Base-by-base conservation (phyloP, 1,284 basidiomycete species). In the Ustilago curta region DNA sequence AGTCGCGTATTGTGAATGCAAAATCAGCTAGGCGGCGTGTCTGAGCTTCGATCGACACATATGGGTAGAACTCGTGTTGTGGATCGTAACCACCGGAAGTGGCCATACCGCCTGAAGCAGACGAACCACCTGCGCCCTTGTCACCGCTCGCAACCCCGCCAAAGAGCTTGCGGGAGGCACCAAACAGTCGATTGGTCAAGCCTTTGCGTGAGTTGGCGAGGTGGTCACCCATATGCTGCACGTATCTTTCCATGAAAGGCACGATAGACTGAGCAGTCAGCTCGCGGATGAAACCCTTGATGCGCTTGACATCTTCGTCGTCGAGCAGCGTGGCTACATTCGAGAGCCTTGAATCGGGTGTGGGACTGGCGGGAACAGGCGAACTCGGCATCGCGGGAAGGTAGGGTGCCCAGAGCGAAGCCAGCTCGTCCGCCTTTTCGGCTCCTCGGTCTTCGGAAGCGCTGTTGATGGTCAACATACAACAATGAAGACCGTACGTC, bases 231-330 rank as follows among this genome's bases (percentile, higher is more conserved):
- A 94, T 97, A 65, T 97, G 93, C 49, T 94, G 84, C 1, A 97
- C 91, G 80, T 91, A 91, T 76, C 92, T 92, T 86, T 99, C 96
- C 93, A 99, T 95, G 91, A 93, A 97, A 0, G 96, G 96, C 4
- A 98, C 86, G 37, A 99, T 87, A 78, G 92, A 95, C 89, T 94
- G 94, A 4, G 92, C 91, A 2, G 94, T 89, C 76, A 98, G 91
- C 84, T 98, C 96, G 47, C 95, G 89, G 7, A 94, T 89, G 76
- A 98, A 94, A 45, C 90, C 89, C 0, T 91, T 91, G 25, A 93
- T 90, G 66, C 91, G 89, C 66, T 92, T 89, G 11, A 95, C 92
- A 85, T 98, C 95, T 49, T 88, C 88, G 64, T 93, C 90, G 8
- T 88, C 88, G 83, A 97, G 86, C 37, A 52, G 31, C 18, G 19